Conservation (phyloP, 2,329 filamentous ascomycete species). For the Metarhizium album region DNA sequence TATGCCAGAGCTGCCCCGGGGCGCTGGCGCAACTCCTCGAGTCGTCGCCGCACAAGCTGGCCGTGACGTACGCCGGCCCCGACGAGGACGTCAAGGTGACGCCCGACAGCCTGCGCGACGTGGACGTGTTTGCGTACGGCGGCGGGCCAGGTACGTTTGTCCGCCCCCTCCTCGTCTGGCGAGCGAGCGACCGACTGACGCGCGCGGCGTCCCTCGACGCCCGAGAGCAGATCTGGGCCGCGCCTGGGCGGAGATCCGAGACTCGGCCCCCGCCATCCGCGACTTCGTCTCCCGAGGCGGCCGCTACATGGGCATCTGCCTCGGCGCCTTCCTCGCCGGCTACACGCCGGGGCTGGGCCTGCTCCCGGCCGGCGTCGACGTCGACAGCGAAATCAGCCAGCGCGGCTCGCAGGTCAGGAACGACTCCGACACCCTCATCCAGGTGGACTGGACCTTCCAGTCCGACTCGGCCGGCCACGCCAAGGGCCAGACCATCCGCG, state of each 20-base stretch:
- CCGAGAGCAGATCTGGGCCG: conserved; percentile 9
- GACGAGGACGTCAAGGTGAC: conserved; percentile 9
- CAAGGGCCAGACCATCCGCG: conserved; percentile 7
- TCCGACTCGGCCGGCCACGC: neutral
- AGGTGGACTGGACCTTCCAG: conserved; percentile 15
- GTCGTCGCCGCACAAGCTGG: conserved; percentile 11
- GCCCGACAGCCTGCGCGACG: conserved; percentile 7
- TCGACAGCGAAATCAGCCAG: conserved; percentile 7
- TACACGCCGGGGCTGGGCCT: conserved; percentile 12
- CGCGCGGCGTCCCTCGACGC: too few species aligned
- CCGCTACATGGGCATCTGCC: conserved; percentile 17
- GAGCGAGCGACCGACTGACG: too few species aligned
- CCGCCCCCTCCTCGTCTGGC: too few species aligned
- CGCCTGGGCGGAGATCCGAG: conserved; percentile 10
- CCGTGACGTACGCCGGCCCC: conserved; percentile 11
- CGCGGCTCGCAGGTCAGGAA: conserved; percentile 10
- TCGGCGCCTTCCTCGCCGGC: conserved; percentile 18
- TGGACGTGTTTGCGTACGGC: conserved; percentile 10
- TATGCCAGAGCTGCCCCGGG: conserved; percentile 11
- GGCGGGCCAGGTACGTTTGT: conserved; percentile 11
- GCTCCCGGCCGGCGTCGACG: conserved; percentile 8
- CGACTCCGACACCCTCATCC: conserved; percentile 12
- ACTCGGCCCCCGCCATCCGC: conserved; percentile 6
- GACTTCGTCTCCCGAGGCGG: conserved; percentile 14
- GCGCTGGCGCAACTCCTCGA: conserved; percentile 12